Percentiles rank a stretch among this genome's conserved stretches.
Conservation (phyloP, 2,329 filamentous ascomycete species). For the Aureobasidium leucospermi region DNA sequence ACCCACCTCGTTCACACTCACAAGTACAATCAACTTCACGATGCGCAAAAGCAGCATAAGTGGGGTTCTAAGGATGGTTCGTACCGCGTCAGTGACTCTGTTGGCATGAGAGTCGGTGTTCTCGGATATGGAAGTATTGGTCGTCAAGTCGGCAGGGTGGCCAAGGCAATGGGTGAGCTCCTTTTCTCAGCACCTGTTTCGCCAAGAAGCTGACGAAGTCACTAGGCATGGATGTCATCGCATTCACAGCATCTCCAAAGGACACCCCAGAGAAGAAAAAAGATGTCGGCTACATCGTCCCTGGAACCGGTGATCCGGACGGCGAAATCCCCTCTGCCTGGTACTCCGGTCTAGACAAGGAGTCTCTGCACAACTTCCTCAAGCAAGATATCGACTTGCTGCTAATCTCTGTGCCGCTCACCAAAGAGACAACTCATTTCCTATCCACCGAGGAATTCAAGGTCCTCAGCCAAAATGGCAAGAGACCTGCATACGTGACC, state of each 20-base stretch:
- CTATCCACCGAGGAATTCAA: slow-evolving; percentile 49
- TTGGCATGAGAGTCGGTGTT: slow-evolving; percentile 52
- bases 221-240: slow-evolving; percentile 66
- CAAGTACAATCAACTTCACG: slow-evolving; percentile 46
- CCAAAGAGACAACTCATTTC: slow-evolving; percentile 46
- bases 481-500: slow-evolving; percentile 46
- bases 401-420: slow-evolving; percentile 51
- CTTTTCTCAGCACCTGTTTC: slow-evolving; percentile 20
- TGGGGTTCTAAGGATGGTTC: slow-evolving; percentile 39
- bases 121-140: slow-evolving; percentile 58
- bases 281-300: slow-evolving; percentile 61
- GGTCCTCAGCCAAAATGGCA: slow-evolving; percentile 23
- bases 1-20: slow-evolving; percentile 53
- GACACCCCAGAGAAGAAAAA: slow-evolving; percentile 55
- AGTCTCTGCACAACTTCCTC: slow-evolving; percentile 47
- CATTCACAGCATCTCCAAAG: slow-evolving; percentile 66
- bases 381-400: slow-evolving; percentile 50
- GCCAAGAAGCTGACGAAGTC: slow-evolving; percentile 41
- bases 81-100: slow-evolving; percentile 43
- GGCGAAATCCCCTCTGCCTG: slow-evolving; percentile 49
- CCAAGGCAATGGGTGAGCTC: slow-evolving; percentile 32
- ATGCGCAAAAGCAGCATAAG: slow-evolving; percentile 49
- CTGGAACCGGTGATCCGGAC: slow-evolving; percentile 56
- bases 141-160: slow-evolving; percentile 41
- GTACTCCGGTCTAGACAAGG: slow-evolving; percentile 49